These are phyloP conservation scores for Sporothrix globosa DNA, from an alignment of 2,329 filamentous ascomycete genomes.

Conservation along the genomic window DNA sequence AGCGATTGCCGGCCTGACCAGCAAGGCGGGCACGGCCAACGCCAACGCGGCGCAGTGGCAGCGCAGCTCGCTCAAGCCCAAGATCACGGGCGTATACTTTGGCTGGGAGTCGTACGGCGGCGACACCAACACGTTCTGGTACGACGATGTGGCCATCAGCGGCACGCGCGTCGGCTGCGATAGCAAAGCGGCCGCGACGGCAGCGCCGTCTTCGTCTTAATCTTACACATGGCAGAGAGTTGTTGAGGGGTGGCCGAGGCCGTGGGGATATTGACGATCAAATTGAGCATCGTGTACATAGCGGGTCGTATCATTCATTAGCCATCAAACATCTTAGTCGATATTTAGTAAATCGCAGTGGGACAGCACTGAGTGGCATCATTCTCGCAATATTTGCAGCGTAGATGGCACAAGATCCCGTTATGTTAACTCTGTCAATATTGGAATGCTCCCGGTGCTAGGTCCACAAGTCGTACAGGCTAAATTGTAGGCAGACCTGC, in stretches of 20 bases:
- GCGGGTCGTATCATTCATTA: no score
- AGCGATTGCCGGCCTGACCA: constrained; percentile 56
- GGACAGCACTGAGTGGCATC: no score
- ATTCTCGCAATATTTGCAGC: no score
- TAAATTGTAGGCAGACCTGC: not conserved
- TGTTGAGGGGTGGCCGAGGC: no score
- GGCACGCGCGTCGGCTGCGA: constrained; percentile 54
- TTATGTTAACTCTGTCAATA: no score
- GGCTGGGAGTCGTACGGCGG: constrained; percentile 67
- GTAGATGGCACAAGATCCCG: not conserved
- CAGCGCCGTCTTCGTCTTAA: not conserved
- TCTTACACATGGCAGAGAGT: no score
- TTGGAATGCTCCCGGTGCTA: no score
- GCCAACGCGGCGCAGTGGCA: constrained; percentile 58
- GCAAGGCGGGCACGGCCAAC: constrained; percentile 53
- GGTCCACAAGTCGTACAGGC: not conserved
- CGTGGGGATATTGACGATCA: no score
- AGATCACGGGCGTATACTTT: constrained; percentile 60
- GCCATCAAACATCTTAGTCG: no score
- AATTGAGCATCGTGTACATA: no score
- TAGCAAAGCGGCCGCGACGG: not conserved
- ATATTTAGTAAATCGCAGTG: no score
- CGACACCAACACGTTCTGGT: constrained; percentile 65
- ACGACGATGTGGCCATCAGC: constrained; percentile 60
- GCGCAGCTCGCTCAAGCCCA: constrained; percentile 54